phyloP scores from a whole-genome alignment of 2,329 filamentous ascomycete species.

The Didymella keratinophila region DNA sequence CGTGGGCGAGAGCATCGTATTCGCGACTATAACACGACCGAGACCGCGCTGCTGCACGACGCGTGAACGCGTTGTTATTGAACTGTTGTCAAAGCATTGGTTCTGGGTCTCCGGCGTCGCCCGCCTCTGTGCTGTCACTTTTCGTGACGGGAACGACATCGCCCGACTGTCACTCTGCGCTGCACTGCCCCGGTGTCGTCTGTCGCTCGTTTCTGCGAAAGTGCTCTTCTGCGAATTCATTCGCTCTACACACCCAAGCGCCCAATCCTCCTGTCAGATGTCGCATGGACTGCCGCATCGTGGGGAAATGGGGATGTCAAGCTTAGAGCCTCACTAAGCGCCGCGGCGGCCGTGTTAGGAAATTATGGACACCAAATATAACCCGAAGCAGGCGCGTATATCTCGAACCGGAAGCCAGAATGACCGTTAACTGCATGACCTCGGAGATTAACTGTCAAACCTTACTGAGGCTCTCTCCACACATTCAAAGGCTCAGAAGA shows the following conservation, averaged over 20 bases:
- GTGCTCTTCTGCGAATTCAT: constrained; percentile 24
- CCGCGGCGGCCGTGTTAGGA: constrained; percentile 27
- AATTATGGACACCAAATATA: constrained; percentile 48
- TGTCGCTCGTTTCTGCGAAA: constrained; percentile 18
- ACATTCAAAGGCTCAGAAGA: constrained; percentile 16
- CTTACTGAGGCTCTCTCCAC: constrained; percentile 23
- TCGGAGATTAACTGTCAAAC: constrained; percentile 34
- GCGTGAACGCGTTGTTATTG: constrained; percentile 45
- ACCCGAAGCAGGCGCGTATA: constrained; percentile 30
- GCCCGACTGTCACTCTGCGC: constrained; percentile 35
- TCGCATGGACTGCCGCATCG: constrained; percentile 39
- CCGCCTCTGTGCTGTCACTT: constrained; percentile 35
- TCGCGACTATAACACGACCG: constrained; percentile 52
- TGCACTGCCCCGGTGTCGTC: constrained; percentile 15
- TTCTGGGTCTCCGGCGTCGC: constrained; percentile 44
- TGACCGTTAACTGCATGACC: constrained; percentile 42
- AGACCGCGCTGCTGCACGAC: constrained; percentile 34
- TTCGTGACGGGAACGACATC: constrained; percentile 22
- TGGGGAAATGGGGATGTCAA: constrained; percentile 30
- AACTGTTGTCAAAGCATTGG: constrained; percentile 16
- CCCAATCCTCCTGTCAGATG: constrained; percentile 35
- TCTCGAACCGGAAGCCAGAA: constrained; percentile 33
- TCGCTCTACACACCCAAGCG: constrained; percentile 45
- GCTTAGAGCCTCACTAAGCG: constrained; percentile 49
- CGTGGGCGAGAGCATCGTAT: constrained; percentile 35